Evolutionary conservation across 768 basidiomycete genomes (phyloP).

Genomic region (Boletus fagicola): DNA sequence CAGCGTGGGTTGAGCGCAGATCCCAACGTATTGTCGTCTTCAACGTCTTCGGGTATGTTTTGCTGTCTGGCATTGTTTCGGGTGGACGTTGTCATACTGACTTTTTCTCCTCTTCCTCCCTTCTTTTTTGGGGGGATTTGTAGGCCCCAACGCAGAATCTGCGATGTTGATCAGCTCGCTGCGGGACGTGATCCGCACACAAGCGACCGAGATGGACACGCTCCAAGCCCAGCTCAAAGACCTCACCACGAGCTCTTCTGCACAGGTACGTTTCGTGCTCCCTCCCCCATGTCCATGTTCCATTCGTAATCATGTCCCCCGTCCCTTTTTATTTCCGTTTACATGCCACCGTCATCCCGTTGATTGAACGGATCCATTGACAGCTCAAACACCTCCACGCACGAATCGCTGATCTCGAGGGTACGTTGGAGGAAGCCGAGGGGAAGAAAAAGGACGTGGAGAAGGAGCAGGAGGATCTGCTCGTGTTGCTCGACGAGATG

Average conservation of each 20-base stretch:
- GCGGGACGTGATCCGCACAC: conserved; percentile 77
- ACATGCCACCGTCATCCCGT: no score
- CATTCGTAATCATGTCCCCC: no score
- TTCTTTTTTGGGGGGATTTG: background rate
- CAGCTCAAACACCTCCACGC: conserved; percentile 47
- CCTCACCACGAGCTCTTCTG: conserved; percentile 34
- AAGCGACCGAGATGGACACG: conserved; percentile 74
- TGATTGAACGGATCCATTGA: background rate
- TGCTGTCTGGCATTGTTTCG: background rate
- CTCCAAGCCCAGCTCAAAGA: conserved; percentile 61
- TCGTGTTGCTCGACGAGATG: conserved; percentile 91
- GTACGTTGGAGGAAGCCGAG: conserved; percentile 51
- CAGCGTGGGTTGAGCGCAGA: conserved; percentile 71
- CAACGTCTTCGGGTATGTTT: conserved; percentile 51
- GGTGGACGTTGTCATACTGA: background rate
- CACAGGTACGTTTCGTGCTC: conserved; percentile 34
- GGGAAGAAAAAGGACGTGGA: conserved; percentile 78
- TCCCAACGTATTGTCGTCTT: conserved; percentile 60
- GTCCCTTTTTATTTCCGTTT: no score
- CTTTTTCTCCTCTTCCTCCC: background rate
- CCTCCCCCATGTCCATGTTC: no score
- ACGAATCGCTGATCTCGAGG: conserved; percentile 46
- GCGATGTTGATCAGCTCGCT: conserved; percentile 81
- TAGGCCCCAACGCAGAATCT: conserved; percentile 72
- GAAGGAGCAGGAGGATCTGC: conserved; percentile 94